Evolutionary conservation across 495 filamentous ascomycete genomes (phyloP), one percentile per base, ranked within the genome.

Genomic region (Tuber brumale): DNA sequence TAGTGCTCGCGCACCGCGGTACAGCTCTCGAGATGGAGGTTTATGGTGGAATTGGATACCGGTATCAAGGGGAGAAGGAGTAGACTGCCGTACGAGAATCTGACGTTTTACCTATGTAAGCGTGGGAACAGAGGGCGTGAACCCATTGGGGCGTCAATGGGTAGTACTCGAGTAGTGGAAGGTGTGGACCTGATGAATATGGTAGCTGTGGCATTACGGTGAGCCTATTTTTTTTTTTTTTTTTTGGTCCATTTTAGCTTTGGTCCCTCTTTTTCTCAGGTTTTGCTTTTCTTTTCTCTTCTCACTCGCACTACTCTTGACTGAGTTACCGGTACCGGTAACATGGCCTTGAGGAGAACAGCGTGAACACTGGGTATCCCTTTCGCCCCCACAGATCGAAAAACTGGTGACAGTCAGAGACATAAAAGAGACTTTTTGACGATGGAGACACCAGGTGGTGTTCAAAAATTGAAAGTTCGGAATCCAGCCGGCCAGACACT

Each of bases 401-500:
- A 66, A 35, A 35, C 31, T 66, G 57, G 12, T 66, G 57, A 35
- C 57, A 12, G 57, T 66, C 27, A 66, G 57, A 66, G 57, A 66
- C 57, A 66, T 66, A 35, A 66, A 31, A 66, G 57, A 31, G 57
- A 66, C 57, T 35, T 35, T 61, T 66, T 66, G 57, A 35, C 31
- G 57, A 66, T 66, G 16, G 57, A 73, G 73, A 70, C 78, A 69
- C 46, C 70, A 73, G 74, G 76, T 79, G 78, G 78, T 77, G 73
- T 79, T 80, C 73, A 76, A 73, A 44, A 71, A 76, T 73, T 75
- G 73, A 73, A 73, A 76, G 70, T 80, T 80, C 73, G 78, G 78
- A 80, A 80, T 79, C 77, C 73, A 77, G 77, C 78, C 78, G 79
- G 66, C 76, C 72, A 75, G 69, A 72, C 76, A 42, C 46, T 69